These are phyloP conservation scores for Lachancea meyersii DNA, from an alignment of 805 yeast genomes.

Conservation along the genomic window DNA sequence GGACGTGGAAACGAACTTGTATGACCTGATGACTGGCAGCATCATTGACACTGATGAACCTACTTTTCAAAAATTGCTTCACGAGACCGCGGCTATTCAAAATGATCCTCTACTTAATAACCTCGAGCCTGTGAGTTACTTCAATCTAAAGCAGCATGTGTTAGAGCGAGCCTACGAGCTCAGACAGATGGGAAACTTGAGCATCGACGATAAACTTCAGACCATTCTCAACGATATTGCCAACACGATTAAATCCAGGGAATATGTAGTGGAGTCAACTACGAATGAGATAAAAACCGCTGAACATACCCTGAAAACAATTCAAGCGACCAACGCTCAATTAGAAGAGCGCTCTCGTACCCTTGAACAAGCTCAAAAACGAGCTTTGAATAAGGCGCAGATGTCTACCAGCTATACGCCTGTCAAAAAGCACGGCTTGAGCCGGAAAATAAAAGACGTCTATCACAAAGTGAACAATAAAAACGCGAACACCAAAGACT, in stretches of 20 bases:
- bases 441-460: conserved; percentile 39
- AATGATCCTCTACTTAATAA: conserved; percentile 40
- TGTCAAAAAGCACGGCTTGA: conserved; percentile 24
- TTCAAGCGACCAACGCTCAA: conserved; percentile 42
- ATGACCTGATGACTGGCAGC: conserved; percentile 39
- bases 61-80: conserved; percentile 49
- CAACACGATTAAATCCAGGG: conserved; percentile 59
- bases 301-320: conserved; percentile 38
- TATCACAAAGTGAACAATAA: conserved; percentile 33
- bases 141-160: conserved; percentile 70
- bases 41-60: conserved; percentile 54
- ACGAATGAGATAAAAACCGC: conserved; percentile 42
- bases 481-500: conserved; percentile 26
- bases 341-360: conserved; percentile 37
- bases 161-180: conserved; percentile 70
- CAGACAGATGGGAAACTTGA: conserved; percentile 58
- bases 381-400: conserved; percentile 46
- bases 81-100: conserved; percentile 33
- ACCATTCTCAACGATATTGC: conserved; percentile 78
- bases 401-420: conserved; percentile 29
- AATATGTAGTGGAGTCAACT: conserved; percentile 44
- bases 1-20: conserved; percentile 53
- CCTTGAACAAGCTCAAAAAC: conserved; percentile 44
- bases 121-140: conserved; percentile 47
- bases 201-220: conserved; percentile 69